A percentile compares a stretch with the other conserved stretches of the same genome.
phyloP scores from a whole-genome alignment of 2,329 filamentous ascomycete genomes.

The Elsinoe batatas region DNA sequence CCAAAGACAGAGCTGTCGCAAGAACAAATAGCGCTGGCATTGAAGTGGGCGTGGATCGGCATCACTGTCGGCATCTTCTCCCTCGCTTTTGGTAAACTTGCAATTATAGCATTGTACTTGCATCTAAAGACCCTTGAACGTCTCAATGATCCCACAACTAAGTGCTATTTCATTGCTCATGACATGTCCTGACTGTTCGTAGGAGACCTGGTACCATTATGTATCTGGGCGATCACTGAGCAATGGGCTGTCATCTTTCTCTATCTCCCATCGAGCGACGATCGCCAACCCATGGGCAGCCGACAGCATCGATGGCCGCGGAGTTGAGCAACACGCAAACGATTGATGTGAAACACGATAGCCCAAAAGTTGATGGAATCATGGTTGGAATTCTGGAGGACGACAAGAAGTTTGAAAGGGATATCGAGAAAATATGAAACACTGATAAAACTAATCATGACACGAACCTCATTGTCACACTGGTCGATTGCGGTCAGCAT shows the following conservation, averaged over 20 bases:
- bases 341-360: not conserved
- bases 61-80: not conserved
- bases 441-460: no score
- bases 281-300: not conserved
- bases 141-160: not conserved
- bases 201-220: not conserved
- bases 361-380: not conserved
- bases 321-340: not conserved
- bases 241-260: constrained; percentile 11
- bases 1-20: not conserved
- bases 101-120: constrained; percentile 9
- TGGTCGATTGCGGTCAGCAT: no score
- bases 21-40: not conserved
- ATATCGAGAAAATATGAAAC: not conserved
- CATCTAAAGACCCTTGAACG: not conserved
- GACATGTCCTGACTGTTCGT: not conserved
- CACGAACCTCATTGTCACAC: no score
- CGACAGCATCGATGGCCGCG: not conserved
- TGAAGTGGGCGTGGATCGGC: constrained; percentile 1
- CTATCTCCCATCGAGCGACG: not conserved
- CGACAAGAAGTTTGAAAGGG: not conserved
- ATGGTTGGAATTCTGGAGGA: not conserved
- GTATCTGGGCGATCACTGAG: constrained; percentile 5
- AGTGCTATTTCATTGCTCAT: not conserved
- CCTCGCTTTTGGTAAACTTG: constrained; percentile 1